Evolutionary conservation across 805 yeast genomes (phyloP).

Genomic region (Kuraishia ogatae): DNA sequence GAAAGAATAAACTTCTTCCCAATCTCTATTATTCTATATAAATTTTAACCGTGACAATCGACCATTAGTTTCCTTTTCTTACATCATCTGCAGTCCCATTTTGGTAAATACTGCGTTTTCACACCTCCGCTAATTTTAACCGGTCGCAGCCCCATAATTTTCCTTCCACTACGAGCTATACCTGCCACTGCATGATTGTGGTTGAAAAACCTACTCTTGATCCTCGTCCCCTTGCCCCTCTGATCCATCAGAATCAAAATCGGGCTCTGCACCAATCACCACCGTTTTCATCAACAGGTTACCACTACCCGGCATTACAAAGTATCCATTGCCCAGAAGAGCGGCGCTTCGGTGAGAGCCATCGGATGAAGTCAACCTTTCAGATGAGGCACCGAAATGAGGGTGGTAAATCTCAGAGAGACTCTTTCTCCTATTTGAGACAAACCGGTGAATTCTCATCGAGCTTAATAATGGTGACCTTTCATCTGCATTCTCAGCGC

Average conservation of each 20-base stretch:
- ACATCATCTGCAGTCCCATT: background rate
- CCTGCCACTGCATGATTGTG: too few relatives aligned
- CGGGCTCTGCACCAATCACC: background rate
- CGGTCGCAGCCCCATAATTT: too few relatives aligned
- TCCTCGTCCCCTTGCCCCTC: background rate
- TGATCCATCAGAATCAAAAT: background rate
- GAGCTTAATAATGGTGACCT: background rate
- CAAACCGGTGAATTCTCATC: background rate
- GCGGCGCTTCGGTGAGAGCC: conserved; percentile 1
- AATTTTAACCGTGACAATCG: background rate
- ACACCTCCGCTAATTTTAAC: background rate
- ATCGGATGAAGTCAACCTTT: background rate
- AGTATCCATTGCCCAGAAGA: conserved; percentile 13
- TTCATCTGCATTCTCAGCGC: background rate
- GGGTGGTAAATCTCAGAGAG: conserved; percentile 6
- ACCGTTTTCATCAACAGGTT: conserved; percentile 8
- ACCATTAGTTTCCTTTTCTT: background rate
- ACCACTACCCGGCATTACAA: conserved; percentile 13
- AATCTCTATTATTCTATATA: too few relatives aligned
- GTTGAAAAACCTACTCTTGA: background rate
- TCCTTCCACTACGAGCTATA: too few relatives aligned
- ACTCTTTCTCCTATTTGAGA: conserved; percentile 8
- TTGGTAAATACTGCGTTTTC: background rate
- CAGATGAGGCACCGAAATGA: conserved; percentile 7
- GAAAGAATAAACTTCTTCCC: too few relatives aligned